These are phyloP conservation scores for Anthracocystis setariae DNA, from an alignment of 1,284 basidiomycete species.

Conservation along the genomic window DNA sequence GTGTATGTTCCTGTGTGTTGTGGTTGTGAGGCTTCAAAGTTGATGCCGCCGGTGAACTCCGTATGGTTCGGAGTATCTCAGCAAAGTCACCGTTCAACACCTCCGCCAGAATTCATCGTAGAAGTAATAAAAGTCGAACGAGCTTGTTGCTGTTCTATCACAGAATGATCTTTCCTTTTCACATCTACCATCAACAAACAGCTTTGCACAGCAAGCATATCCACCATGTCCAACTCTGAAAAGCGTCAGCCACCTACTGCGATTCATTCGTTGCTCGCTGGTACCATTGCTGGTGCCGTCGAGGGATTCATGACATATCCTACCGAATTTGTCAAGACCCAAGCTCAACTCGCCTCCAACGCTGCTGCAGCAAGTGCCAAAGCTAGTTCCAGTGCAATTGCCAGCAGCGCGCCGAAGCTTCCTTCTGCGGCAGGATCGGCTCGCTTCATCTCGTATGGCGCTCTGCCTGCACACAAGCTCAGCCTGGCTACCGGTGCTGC, in stretches of 20 bases:
- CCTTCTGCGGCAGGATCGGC: conserved; percentile 61
- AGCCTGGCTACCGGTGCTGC: conserved; percentile 1
- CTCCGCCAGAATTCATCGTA: too few species aligned
- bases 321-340: conserved; percentile 84
- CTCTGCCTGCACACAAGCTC: conserved; percentile 49
- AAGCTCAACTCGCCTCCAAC: conserved; percentile 69
- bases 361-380: background rate
- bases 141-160: too few species aligned
- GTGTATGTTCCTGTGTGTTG: too few species aligned
- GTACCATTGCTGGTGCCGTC: conserved; percentile 87
- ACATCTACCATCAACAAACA: background rate
- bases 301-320: conserved; percentile 82
- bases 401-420: conserved; percentile 38
- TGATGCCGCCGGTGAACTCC: too few species aligned
- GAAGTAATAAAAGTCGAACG: too few species aligned
- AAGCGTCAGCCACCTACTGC: conserved; percentile 22
- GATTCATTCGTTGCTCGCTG: conserved; percentile 71
- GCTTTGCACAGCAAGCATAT: too few species aligned
- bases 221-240: conserved; percentile 11
- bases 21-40: too few species aligned
- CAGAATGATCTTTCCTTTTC: too few species aligned
- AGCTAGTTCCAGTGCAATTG: background rate
- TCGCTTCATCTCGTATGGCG: conserved; percentile 55
- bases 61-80: too few species aligned
- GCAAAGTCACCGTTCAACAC: too few species aligned